Conservation (phyloP, 495 filamentous ascomycete genomes). For the Neurospora sp. region DNA sequence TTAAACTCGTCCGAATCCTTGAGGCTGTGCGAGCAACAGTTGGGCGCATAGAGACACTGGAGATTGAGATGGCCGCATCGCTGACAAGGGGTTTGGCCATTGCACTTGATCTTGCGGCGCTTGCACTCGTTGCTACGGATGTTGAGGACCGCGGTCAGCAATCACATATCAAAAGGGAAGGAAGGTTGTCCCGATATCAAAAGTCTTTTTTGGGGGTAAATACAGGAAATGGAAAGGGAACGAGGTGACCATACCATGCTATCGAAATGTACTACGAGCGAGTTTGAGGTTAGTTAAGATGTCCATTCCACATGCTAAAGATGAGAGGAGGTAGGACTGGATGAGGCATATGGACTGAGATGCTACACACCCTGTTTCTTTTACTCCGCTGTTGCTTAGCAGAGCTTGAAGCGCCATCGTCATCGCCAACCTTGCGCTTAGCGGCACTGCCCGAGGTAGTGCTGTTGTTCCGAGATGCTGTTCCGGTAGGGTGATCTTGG, state of each 20-base stretch:
- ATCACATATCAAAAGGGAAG: not conserved
- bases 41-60: conserved; percentile 80
- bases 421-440: conserved; percentile 9
- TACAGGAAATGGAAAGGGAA: not conserved
- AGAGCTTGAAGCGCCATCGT: conserved; percentile 22
- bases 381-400: conserved; percentile 48
- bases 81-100: conserved; percentile 72
- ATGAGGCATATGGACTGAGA: not conserved
- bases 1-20: conserved; percentile 85
- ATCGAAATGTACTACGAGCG: conserved; percentile 70
- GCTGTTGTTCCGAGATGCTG: conserved; percentile 19
- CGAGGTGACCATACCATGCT: conserved; percentile 55
- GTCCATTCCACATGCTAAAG: not conserved
- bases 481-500: conserved; percentile 3
- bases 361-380: conserved; percentile 39
- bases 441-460: not conserved
- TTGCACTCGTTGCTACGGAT: conserved; percentile 70
- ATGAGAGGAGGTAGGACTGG: not conserved
- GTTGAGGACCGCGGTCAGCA: not conserved
- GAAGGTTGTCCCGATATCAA: not conserved
- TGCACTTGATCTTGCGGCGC: conserved; percentile 86
- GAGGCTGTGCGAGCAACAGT: conserved; percentile 72
- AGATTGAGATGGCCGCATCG: conserved; percentile 75
- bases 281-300: not conserved
- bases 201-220: not conserved